A percentile compares a stretch with the other conserved stretches of the same genome.
These are phyloP conservation scores for Ceratorhiza oryzae-sativae DNA, from an alignment of 1,284 basidiomycete species.

Conservation along the genomic window DNA sequence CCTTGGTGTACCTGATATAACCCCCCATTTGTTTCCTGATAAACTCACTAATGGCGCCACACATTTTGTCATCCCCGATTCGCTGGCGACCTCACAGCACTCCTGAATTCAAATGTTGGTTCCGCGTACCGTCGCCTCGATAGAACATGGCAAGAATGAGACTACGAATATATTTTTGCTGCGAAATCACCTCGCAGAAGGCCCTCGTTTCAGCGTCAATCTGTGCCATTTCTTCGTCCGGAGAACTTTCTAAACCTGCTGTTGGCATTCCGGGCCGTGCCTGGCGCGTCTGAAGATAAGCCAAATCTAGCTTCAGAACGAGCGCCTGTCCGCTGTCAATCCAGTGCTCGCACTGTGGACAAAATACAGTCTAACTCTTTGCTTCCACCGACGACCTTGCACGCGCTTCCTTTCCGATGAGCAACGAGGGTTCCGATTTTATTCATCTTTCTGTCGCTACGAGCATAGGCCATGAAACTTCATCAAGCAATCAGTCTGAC, in stretches of 20 bases:
- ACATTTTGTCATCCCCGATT: background rate
- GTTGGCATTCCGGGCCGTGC: background rate
- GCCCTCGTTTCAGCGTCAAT: background rate
- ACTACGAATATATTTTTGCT: background rate
- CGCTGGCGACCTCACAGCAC: background rate
- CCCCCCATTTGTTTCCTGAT: background rate
- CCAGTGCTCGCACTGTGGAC: background rate
- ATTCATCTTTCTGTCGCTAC: background rate
- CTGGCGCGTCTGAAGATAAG: constrained; percentile 9
- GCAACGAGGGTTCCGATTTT: constrained; percentile 2
- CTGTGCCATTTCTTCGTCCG: background rate
- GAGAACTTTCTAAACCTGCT: background rate
- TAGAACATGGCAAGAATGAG: background rate
- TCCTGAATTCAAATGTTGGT: background rate
- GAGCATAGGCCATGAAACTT: background rate
- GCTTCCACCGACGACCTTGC: background rate
- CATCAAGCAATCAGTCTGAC: background rate
- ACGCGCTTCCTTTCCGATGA: background rate
- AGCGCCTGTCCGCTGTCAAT: constrained; percentile 11
- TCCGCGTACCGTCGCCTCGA: background rate
- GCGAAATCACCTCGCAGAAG: background rate
- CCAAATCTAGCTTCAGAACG: background rate
- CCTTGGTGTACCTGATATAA: too few species aligned
- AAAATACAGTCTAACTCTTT: background rate
- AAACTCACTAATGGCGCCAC: background rate